Percentiles rank a stretch among this genome's conserved stretches.
These are phyloP conservation scores for Hysterium pulicare DNA, from an alignment of 2,329 filamentous ascomycete species.

Conservation along the genomic window DNA sequence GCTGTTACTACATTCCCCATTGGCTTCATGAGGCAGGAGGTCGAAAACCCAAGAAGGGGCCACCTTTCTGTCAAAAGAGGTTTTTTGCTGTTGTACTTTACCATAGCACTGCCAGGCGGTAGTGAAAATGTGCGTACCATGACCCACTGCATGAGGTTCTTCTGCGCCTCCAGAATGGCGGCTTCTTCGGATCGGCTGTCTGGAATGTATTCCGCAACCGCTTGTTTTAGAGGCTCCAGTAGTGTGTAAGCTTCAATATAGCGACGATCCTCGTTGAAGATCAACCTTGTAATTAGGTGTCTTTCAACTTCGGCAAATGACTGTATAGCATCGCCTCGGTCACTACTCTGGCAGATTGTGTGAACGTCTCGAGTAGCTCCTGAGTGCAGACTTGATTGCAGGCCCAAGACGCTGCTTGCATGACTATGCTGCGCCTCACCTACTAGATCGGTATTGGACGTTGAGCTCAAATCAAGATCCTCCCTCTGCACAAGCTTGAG, in stretches of 20 bases:
- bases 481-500: constrained; percentile 75
- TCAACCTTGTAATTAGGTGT: constrained; percentile 73
- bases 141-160: constrained; percentile 80
- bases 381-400: constrained; percentile 13
- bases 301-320: constrained; percentile 81
- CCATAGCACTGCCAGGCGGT: constrained; percentile 78
- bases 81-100: constrained; percentile 82
- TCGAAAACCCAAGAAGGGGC: constrained; percentile 82
- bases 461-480: constrained; percentile 59
- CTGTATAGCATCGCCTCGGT: constrained; percentile 64
- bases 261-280: constrained; percentile 89
- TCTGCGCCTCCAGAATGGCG: constrained; percentile 86
- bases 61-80: constrained; percentile 92
- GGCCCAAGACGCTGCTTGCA: constrained; percentile 7
- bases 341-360: constrained; percentile 67
- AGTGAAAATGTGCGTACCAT: constrained; percentile 86
- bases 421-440: constrained; percentile 24
- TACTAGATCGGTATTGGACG: constrained; percentile 15
- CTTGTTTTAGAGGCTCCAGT: constrained; percentile 78
- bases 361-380: constrained; percentile 62
- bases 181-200: constrained; percentile 79
- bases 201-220: constrained; percentile 72
- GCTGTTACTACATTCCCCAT: constrained; percentile 90
- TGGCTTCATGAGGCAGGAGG: constrained; percentile 88
- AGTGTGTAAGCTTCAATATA: constrained; percentile 81